Evolutionary conservation across 495 filamentous ascomycete genomes (phyloP).

Genomic region (Tuber brumale): DNA sequence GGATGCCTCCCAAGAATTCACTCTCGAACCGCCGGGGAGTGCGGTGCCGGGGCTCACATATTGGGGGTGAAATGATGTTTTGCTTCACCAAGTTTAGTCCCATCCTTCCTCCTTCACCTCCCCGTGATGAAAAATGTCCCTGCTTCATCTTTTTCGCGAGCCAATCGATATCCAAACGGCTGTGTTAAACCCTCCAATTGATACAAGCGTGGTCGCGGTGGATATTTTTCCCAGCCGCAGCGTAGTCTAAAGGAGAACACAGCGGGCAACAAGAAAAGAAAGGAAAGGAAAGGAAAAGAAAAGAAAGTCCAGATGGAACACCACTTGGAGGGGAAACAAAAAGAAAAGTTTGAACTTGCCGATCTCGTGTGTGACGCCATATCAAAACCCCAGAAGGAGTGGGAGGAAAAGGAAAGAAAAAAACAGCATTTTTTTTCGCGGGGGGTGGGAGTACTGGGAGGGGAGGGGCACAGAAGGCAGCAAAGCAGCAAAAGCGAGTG

Average conservation of each 20-base stretch:
- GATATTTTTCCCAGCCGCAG: conserved; percentile 1
- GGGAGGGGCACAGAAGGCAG: conserved; percentile 1
- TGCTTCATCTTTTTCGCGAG: neutral
- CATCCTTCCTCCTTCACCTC: neutral
- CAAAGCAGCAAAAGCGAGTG: neutral
- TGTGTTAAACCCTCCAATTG: neutral
- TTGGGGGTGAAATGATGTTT: neutral
- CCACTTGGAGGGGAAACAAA: conserved; percentile 11
- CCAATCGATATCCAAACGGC: neutral
- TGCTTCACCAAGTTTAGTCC: neutral
- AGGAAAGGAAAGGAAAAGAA: conserved; percentile 16
- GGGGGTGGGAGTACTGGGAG: neutral
- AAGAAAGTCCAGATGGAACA: conserved; percentile 29
- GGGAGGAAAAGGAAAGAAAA: conserved; percentile 14
- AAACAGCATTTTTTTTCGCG: neutral
- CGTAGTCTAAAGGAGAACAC: conserved; percentile 6
- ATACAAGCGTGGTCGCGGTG: neutral
- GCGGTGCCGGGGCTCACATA: neutral
- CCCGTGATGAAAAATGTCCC: neutral
- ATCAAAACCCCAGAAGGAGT: conserved; percentile 19
- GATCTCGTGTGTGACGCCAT: conserved; percentile 34
- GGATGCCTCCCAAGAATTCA: neutral
- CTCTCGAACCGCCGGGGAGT: neutral
- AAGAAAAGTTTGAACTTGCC: conserved; percentile 11
- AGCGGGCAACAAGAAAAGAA: conserved; percentile 1